Base-by-base conservation (phyloP, 2,329 filamentous ascomycete species). In the Colletotrichum gigasporum region DNA sequence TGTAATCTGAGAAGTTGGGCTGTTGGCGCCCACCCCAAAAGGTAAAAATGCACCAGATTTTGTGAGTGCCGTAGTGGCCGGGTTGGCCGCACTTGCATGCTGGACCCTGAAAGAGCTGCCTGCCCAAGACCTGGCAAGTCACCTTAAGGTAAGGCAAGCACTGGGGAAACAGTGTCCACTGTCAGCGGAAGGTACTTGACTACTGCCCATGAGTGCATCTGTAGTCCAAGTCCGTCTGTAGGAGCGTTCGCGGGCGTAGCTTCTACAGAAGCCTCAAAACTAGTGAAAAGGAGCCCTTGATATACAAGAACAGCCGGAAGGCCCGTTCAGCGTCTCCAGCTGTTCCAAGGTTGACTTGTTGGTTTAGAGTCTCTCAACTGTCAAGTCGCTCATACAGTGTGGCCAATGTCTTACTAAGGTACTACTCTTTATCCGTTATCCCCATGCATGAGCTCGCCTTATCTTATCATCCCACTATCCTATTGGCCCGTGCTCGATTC, bases 31-130 rank as follows among this genome's bases (percentile, higher is more conserved):
- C 37, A 37, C 48, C 48, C 39, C 34, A 26, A 61, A 42, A 53
- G 42, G 48, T 26, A 61, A 64, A 64, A 64, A 64, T 48, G 34
- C 61, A 60, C 55, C 60, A 53, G 32, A 60, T 63, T 63, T 63
- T 63, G 55, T 45, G 39, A 63, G 61, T n/a, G n/a, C n/a, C n/a
- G n/a, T 20, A 37, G 48, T 34, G 48, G 44, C 62, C n/a, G 10
- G 9, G 34, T 65, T 65, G 48, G 62, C 32, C 44, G 50, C 28
- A 44, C 24, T 30, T 30, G 20, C 56, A 34, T 39, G 44, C 60
- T 37, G 61, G 62, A 61, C 62, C 62, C 62, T 65, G 62, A 28
- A 34, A 28, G n/a, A n/a, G n/a, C n/a, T n/a, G n/a, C n/a, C n/a
- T n/a, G n/a, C n/a, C n/a, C n/a, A n/a, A n/a, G n/a, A n/a, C n/a